Evolutionary conservation across 768 basidiomycete species (phyloP).

Genomic region (Neoboletus magnificus): DNA sequence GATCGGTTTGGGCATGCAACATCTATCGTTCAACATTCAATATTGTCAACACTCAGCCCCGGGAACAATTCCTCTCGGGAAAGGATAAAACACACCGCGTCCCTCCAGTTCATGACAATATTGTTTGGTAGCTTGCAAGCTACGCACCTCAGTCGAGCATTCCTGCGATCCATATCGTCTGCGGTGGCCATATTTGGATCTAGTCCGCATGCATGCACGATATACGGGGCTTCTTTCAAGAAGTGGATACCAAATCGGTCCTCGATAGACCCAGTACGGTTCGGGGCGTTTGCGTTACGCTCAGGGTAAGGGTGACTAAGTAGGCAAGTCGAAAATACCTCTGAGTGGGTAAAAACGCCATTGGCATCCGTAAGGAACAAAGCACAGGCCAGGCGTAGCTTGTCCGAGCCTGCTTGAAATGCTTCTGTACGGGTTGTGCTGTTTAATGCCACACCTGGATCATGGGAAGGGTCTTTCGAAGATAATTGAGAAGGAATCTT

Average conservation of each 20-base stretch:
- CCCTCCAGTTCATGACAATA: neutral
- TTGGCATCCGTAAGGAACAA: neutral
- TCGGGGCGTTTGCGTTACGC: neutral
- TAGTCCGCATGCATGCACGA: slow-evolving; percentile 1
- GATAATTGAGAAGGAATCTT: neutral
- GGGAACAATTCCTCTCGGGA: neutral
- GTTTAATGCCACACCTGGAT: neutral
- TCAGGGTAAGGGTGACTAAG: neutral
- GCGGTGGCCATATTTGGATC: slow-evolving; percentile 1
- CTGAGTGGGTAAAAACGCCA: neutral
- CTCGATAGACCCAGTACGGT: neutral
- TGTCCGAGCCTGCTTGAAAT: neutral
- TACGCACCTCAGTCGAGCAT: slow-evolving; percentile 7
- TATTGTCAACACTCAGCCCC: neutral
- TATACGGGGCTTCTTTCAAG: neutral
- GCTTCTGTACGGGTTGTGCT: too few relatives aligned
- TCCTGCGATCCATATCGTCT: slow-evolving; percentile 2
- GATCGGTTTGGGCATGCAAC: neutral
- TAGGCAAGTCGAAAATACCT: neutral
- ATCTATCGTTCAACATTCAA: neutral
- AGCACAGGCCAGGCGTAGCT: slow-evolving; percentile 3
- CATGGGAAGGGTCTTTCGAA: neutral
- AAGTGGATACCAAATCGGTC: neutral
- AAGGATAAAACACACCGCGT: neutral
- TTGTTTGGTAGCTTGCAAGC: neutral